These are phyloP conservation scores for Cryptococcus floricola DNA, from an alignment of 1,284 basidiomycete genomes.

Conservation along the genomic window DNA sequence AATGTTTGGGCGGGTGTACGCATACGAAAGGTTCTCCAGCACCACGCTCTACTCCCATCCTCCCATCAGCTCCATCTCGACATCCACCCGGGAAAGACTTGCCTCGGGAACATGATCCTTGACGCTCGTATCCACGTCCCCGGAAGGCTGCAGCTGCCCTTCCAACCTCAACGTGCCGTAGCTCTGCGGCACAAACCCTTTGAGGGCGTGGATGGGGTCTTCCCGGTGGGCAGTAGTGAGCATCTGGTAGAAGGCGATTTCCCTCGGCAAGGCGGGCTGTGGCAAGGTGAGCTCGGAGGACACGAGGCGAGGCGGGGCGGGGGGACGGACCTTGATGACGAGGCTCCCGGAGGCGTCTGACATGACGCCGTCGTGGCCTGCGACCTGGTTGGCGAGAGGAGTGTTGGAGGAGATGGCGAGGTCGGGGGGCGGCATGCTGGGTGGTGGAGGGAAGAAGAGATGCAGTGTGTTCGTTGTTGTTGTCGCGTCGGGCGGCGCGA, in stretches of 20 bases:
- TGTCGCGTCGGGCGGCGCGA: not conserved
- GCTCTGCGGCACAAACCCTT: conserved; percentile 65
- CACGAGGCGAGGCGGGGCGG: too few relatives aligned
- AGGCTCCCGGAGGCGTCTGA: conserved; percentile 70
- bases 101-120: conserved; percentile 28
- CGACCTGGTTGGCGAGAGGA: conserved; percentile 67
- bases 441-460: not conserved
- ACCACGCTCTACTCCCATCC: conserved; percentile 62
- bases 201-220: conserved; percentile 27
- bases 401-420: conserved; percentile 14
- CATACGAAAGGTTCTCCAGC: conserved; percentile 73
- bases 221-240: conserved; percentile 49
- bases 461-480: not conserved
- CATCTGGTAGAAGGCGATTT: conserved; percentile 75
- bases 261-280: conserved; percentile 61
- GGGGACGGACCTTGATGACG: conserved; percentile 64
- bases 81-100: conserved; percentile 4
- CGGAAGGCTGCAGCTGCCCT: conserved; percentile 54
- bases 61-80: not conserved
- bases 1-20: conserved; percentile 75
- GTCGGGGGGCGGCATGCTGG: conserved; percentile 10
- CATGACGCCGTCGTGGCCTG: conserved; percentile 76
- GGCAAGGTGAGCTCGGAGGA: not conserved
- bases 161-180: conserved; percentile 69
- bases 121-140: conserved; percentile 12